Evolutionary conservation across 768 basidiomycete genomes (phyloP), one percentile per base, ranked within the genome.

Genomic region (Suillus cothurnatus): DNA sequence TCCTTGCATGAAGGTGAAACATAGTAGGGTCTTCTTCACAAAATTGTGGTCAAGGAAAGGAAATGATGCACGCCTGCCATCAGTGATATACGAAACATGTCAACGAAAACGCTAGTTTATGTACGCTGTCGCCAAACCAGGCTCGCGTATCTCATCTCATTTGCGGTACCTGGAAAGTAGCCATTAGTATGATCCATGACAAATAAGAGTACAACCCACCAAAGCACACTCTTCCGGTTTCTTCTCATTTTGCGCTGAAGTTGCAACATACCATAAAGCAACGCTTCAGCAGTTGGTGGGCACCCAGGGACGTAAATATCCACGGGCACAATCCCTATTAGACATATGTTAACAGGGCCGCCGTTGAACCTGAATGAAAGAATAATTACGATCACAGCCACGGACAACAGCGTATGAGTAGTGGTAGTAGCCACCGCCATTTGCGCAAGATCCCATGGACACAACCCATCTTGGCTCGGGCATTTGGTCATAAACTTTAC

Each of bases 391-490:
- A 82, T 99, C 97, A 77, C 97, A 99, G 19, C 97, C 97, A 56
- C 97, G 90, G 43, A 99, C 97, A 67, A 99, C 97, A 34, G 96
- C 95, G 80, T 99, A 99, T 32, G 97, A 97, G 78, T 98, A 97
- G 80, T 97, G 95, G 78, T 96, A 95, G 81, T 95, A 96, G 19
- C 95, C 95, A 63, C 95, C 95, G 36, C 97, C 97, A 77, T 99
- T 99, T 21, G 97, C 97, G 78, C 97, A 99, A 6, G 97, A 98
- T 55, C 97, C 97, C 97, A 99, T 99, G 31, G 97, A 99, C 74
- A 99, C 92, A 64, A 99, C 97, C 97, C 97, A 99, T 73, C 97
- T 92, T 88, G 97, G 97, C 73, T 98, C 95, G 38, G 97, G 97
- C 97, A 99, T 99, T 78, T 99, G 95, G 78, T 96, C 94, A 72